A percentile compares a stretch with the other conserved stretches of the same genome.
These are phyloP conservation scores for Colletotrichum neosansevieriae DNA, from an alignment of 2,329 filamentous ascomycete species.

Conservation along the genomic window DNA sequence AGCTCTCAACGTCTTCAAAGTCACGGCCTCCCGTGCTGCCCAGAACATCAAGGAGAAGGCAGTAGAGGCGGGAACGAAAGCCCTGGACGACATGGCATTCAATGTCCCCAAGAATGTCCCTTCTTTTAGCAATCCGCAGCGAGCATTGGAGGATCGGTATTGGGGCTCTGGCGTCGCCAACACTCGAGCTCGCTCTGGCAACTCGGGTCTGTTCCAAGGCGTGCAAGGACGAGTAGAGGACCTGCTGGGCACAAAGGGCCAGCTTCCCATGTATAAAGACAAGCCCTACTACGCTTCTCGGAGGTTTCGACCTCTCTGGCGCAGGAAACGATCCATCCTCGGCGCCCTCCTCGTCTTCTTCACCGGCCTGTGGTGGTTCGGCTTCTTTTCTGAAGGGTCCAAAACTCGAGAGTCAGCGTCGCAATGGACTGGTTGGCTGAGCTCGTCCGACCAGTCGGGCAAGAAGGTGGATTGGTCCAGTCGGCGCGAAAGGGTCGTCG, in stretches of 20 bases:
- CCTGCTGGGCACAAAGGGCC: constrained; percentile 70
- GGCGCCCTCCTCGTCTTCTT: constrained; percentile 67
- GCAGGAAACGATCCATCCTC: constrained; percentile 70
- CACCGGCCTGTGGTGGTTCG: constrained; percentile 76
- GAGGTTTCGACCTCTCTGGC: constrained; percentile 70
- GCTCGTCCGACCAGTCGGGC: constrained; percentile 58
- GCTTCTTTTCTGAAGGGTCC: constrained; percentile 63
- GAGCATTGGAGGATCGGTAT: constrained; percentile 73
- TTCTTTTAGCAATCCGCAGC: constrained; percentile 74
- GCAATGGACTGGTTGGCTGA: constrained; percentile 68
- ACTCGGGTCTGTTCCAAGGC: constrained; percentile 58
- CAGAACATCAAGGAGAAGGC: constrained; percentile 60
- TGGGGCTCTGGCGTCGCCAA: constrained; percentile 69
- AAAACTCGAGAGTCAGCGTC: constrained; percentile 48
- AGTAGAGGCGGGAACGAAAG: constrained; percentile 62
- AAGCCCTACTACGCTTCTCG: constrained; percentile 83
- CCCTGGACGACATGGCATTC: constrained; percentile 72
- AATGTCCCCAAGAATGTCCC: constrained; percentile 77
- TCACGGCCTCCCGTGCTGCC: constrained; percentile 59
- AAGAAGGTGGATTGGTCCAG: constrained; percentile 77
- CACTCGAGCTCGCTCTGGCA: constrained; percentile 54
- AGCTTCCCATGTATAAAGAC: constrained; percentile 97
- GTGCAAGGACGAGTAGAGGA: constrained; percentile 73
- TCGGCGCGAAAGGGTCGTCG: constrained; percentile 83
- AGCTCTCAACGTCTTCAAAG: constrained; percentile 58